Percentiles rank a stretch among this genome's conserved stretches.
Evolutionary conservation across 768 basidiomycete species (phyloP).

Genomic region (Favolaschia claudopus): DNA sequence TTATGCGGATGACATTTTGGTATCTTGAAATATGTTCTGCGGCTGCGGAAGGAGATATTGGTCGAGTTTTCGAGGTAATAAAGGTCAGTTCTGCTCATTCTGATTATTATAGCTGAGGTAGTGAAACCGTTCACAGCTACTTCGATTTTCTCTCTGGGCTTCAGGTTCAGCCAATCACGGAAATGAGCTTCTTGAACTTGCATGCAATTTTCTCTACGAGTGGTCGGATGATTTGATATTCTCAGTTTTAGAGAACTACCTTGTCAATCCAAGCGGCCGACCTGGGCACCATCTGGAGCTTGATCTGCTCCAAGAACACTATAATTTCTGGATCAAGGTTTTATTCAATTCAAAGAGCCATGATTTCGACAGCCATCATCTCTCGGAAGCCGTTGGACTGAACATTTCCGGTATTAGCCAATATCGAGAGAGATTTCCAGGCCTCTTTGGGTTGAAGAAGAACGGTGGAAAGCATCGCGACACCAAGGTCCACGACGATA

Average conservation of each 20-base stretch:
- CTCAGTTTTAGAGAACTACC: constrained; percentile 24
- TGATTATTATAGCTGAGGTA: too few relatives aligned
- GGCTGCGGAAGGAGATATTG: constrained; percentile 9
- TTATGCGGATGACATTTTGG: constrained; percentile 12
- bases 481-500: not conserved
- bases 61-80: constrained; percentile 6
- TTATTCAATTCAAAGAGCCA: constrained; percentile 18
- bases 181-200: constrained; percentile 29
- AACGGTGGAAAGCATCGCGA: not conserved
- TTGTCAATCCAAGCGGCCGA: constrained; percentile 23
- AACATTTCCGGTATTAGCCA: constrained; percentile 7
- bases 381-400: constrained; percentile 2
- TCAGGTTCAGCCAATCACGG: constrained; percentile 24
- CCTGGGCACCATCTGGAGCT: constrained; percentile 17
- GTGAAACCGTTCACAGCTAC: not conserved
- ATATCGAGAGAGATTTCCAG: constrained; percentile 1
- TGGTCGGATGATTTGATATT: constrained; percentile 7
- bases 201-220: constrained; percentile 26
- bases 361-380: constrained; percentile 9
- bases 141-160: constrained; percentile 26
- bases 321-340: constrained; percentile 24
- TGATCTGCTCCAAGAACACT: constrained; percentile 29
- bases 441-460: constrained; percentile 2
- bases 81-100: too few relatives aligned
- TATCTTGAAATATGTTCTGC: constrained; percentile 7